A percentile compares a stretch with the other conserved stretches of the same genome.
phyloP scores from a whole-genome alignment of 495 filamentous ascomycete species.

The Trichoderma parareesei region DNA sequence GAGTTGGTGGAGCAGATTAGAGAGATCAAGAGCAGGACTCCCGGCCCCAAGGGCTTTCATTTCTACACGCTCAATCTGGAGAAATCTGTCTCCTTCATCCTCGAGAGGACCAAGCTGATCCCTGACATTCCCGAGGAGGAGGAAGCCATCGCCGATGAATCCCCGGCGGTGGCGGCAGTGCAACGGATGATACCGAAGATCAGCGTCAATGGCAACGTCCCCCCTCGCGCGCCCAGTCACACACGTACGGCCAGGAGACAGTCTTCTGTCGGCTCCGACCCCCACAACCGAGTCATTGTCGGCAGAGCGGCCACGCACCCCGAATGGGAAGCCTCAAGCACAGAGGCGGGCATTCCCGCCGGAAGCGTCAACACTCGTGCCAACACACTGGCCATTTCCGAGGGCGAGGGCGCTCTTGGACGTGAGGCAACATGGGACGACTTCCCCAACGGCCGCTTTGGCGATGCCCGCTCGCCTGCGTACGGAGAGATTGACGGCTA shows the following conservation, averaged over 20 bases:
- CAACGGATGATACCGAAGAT: constrained; percentile 12
- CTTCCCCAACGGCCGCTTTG: constrained; percentile 95
- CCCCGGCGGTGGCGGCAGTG: constrained; percentile 34
- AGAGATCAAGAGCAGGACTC: constrained; percentile 42
- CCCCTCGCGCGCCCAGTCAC: constrained; percentile 15
- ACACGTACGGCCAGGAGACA: constrained; percentile 26
- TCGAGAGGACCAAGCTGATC: constrained; percentile 81
- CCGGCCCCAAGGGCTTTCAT: constrained; percentile 72
- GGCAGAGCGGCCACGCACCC: constrained; percentile 41
- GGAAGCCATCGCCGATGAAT: constrained; percentile 40
- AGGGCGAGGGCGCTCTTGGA: constrained; percentile 83
- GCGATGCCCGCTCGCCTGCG: constrained; percentile 80
- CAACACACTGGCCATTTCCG: constrained; percentile 84
- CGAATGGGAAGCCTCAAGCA: constrained; percentile 57
- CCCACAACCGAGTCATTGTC: constrained; percentile 79
- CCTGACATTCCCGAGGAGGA: constrained; percentile 37
- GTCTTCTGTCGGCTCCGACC: constrained; percentile 50
- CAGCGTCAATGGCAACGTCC: constrained; percentile 26
- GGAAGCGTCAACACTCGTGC: constrained; percentile 56
- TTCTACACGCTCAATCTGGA: constrained; percentile 97
- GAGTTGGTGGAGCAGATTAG: constrained; percentile 66
- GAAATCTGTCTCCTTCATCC: constrained; percentile 87
- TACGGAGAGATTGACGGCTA: constrained; percentile 96
- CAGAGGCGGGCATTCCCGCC: constrained; percentile 54
- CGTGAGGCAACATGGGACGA: constrained; percentile 98